Percentiles rank a stretch among this genome's conserved stretches.
Evolutionary conservation across 768 basidiomycete genomes (phyloP).

Genomic region (Tubosaeta brunneosetosa): DNA sequence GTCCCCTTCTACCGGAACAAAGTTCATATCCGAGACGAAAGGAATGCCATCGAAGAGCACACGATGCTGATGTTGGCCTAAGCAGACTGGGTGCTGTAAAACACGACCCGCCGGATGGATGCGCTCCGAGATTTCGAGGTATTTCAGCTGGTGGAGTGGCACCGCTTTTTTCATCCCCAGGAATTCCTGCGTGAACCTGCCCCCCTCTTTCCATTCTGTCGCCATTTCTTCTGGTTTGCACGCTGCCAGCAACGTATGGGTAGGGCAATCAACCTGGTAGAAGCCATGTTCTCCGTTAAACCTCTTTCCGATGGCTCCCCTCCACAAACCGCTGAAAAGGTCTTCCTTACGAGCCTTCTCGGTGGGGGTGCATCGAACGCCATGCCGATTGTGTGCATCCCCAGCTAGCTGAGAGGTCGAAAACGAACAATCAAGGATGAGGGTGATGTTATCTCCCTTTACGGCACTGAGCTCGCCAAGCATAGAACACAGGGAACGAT

Average conservation of each 20-base stretch:
- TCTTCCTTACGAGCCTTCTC: constrained; percentile 51
- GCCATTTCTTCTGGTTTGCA: constrained; percentile 53
- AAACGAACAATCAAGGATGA: constrained; percentile 66
- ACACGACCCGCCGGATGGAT: constrained; percentile 35
- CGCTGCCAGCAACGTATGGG: constrained; percentile 56
- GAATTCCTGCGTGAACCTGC: constrained; percentile 55
- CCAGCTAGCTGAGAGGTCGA: constrained; percentile 37
- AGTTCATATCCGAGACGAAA: constrained; percentile 46
- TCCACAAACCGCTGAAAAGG: constrained; percentile 54
- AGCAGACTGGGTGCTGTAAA: constrained; percentile 45
- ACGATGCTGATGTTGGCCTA: constrained; percentile 46
- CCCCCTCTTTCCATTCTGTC: constrained; percentile 57
- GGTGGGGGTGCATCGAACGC: constrained; percentile 58
- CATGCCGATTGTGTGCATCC: constrained; percentile 41
- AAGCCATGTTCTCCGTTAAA: constrained; percentile 40
- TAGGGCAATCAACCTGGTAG: constrained; percentile 36
- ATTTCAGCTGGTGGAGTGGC: constrained; percentile 53
- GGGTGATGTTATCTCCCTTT: constrained; percentile 68
- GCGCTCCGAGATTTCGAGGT: constrained; percentile 42
- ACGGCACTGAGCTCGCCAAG: constrained; percentile 48
- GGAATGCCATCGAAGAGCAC: constrained; percentile 54
- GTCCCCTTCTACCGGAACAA: constrained; percentile 41
- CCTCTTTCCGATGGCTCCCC: constrained; percentile 36
- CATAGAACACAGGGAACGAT: constrained; percentile 60
- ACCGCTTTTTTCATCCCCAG: constrained; percentile 41